A percentile compares a stretch with the other conserved stretches of the same genome.
Conservation (phyloP, 306 rosid species). For the Nissolia schottii region DNA sequence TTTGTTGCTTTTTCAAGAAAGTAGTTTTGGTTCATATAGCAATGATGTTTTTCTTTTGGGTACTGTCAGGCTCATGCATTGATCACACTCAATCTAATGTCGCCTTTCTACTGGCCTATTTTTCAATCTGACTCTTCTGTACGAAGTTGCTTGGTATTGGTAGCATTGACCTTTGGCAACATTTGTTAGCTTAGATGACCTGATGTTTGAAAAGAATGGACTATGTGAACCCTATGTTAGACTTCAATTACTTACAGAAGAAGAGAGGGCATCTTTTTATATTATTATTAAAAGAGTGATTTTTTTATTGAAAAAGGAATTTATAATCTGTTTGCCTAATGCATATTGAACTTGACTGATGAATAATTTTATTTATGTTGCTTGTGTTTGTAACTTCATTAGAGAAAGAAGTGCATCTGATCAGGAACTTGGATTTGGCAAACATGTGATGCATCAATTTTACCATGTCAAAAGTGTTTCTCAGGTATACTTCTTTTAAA, state of each 20-base stretch:
- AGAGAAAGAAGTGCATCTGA: constrained; percentile 52
- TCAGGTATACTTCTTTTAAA: constrained; percentile 55
- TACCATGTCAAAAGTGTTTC: constrained; percentile 64
- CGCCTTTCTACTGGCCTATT: not conserved
- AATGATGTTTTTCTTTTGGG: not conserved
- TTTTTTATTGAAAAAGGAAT: not conserved
- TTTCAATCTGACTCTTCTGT: not conserved
- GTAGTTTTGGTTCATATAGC: no score
- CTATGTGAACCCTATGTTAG: not conserved
- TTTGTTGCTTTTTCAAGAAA: no score
- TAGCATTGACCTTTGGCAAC: not conserved
- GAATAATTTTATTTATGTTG: constrained; percentile 16
- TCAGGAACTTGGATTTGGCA: constrained; percentile 37
- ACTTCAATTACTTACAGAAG: not conserved
- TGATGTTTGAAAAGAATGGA: not conserved
- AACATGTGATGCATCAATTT: constrained; percentile 46
- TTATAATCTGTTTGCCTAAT: not conserved
- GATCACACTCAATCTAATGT: not conserved
- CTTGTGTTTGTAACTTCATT: constrained; percentile 5
- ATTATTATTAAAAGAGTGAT: not conserved
- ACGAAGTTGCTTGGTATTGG: not conserved
- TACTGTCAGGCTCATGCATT: not conserved
- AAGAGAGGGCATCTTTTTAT: not conserved
- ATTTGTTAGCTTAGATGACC: not conserved
- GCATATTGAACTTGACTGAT: constrained; percentile 7